Evolutionary conservation across 1,284 basidiomycete species (phyloP).

Genomic region (Rhodotorula sp.): DNA sequence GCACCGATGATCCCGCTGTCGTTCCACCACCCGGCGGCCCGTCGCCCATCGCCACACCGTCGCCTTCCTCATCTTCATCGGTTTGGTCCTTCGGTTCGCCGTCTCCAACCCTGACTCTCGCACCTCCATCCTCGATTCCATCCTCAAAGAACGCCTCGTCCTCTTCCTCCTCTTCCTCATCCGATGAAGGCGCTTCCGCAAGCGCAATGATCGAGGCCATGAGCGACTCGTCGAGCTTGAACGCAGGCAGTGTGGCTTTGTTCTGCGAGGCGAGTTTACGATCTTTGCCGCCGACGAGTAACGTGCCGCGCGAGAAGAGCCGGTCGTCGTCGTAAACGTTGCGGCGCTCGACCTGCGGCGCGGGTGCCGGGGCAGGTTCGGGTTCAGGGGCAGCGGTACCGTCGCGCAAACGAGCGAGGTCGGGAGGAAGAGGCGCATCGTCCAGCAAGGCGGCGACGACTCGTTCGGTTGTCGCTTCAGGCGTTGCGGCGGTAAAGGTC

Average conservation of each 20-base stretch:
- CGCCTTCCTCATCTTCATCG: slow-evolving; percentile 10
- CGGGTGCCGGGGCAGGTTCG: background rate
- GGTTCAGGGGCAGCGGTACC: background rate
- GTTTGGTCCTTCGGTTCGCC: slow-evolving; percentile 38
- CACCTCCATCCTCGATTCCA: slow-evolving; percentile 16
- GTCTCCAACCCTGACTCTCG: slow-evolving; percentile 12
- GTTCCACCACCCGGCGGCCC: too few relatives aligned
- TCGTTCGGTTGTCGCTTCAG: slow-evolving; percentile 50
- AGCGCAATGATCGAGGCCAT: slow-evolving; percentile 59
- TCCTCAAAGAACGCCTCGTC: slow-evolving; percentile 39
- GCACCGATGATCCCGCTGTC: background rate
- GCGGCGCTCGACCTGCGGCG: slow-evolving; percentile 8
- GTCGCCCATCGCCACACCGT: too few relatives aligned
- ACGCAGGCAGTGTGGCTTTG: background rate
- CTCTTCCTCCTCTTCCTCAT: slow-evolving; percentile 61
- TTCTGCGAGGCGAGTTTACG: slow-evolving; percentile 50
- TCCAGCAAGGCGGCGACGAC: slow-evolving; percentile 69
- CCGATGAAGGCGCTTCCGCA: slow-evolving; percentile 61
- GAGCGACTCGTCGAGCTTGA: slow-evolving; percentile 24
- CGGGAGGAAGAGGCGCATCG: slow-evolving; percentile 58
- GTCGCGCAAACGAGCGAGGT: slow-evolving; percentile 20
- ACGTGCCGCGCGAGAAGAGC: slow-evolving; percentile 7
- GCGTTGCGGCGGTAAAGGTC: slow-evolving; percentile 45
- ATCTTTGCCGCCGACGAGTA: background rate
- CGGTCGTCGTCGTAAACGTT: slow-evolving; percentile 66